These are phyloP conservation scores for Aspergillus conjunctus DNA, from an alignment of 495 filamentous ascomycete species.

Conservation along the genomic window DNA sequence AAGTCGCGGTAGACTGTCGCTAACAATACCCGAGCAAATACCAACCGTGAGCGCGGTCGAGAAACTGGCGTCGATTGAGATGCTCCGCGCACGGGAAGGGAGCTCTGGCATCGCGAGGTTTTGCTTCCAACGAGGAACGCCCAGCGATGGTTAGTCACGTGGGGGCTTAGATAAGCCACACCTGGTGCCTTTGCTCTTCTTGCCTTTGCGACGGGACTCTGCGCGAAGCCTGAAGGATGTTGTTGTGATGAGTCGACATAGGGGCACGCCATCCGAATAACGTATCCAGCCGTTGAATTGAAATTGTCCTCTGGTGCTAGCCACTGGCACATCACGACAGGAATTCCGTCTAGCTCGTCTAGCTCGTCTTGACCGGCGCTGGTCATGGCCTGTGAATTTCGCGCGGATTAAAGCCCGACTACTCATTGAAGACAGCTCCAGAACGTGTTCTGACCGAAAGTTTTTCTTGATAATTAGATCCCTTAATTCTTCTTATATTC, in stretches of 20 bases:
- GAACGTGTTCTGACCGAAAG: background rate
- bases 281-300: background rate
- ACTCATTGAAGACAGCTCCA: background rate
- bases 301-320: background rate
- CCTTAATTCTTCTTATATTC: background rate
- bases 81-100: conserved; percentile 29
- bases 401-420: background rate
- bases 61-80: conserved; percentile 16
- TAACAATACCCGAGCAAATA: background rate
- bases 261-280: background rate
- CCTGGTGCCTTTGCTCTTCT: background rate
- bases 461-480: background rate
- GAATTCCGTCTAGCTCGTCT: background rate
- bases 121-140: conserved; percentile 22
- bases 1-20: conserved; percentile 5
- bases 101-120: conserved; percentile 30
- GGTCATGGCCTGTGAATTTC: conserved; percentile 19
- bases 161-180: conserved; percentile 12
- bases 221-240: background rate
- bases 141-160: conserved; percentile 20
- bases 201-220: background rate
- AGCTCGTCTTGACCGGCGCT: conserved; percentile 8
- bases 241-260: background rate
- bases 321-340: background rate
- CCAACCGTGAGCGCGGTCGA: conserved; percentile 17